A percentile compares a stretch with the other conserved stretches of the same genome.
phyloP scores from a whole-genome alignment of 371 early-diverging fungal species.

The Funneliformis caledonium region DNA sequence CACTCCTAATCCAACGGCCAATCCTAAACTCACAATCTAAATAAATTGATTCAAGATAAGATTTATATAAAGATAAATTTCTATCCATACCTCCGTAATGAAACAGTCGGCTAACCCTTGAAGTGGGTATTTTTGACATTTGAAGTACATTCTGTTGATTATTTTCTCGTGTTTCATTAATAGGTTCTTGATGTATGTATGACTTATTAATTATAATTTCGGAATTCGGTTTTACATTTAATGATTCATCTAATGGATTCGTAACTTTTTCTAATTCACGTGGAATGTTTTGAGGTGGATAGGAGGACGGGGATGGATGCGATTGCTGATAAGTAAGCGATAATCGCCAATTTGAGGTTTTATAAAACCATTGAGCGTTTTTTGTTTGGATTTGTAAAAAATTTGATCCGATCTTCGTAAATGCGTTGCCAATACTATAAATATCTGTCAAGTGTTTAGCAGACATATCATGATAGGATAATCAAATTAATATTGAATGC shows the following conservation, averaged over 20 bases:
- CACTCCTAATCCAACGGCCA: conserved; percentile 76
- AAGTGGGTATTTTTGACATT: conserved; percentile 68
- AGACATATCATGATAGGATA: background rate
- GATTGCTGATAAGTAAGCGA: background rate
- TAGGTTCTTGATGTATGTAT: background rate
- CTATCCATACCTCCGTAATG: conserved; percentile 63
- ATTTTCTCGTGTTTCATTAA: background rate
- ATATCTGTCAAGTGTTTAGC: conserved; percentile 2
- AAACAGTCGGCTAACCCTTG: conserved; percentile 64
- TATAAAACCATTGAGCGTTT: conserved; percentile 22
- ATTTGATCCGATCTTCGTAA: background rate
- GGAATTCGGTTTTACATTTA: background rate
- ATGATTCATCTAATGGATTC: background rate
- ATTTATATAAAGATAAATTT: background rate
- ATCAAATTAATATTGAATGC: too few species aligned
- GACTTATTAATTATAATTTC: background rate
- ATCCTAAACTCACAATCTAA: conserved; percentile 41
- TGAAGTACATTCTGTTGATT: conserved; percentile 48
- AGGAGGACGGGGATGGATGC: too few species aligned
- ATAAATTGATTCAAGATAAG: conserved; percentile 25
- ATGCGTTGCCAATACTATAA: conserved; percentile 13
- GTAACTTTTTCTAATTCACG: background rate
- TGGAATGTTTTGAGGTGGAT: background rate
- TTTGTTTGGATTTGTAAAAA: conserved; percentile 23
- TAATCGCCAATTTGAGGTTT: conserved; percentile 34